Percentiles rank a stretch among this genome's conserved stretches.
Conservation (phyloP, 805 yeast genomes). For the Metschnikowia similis region DNA sequence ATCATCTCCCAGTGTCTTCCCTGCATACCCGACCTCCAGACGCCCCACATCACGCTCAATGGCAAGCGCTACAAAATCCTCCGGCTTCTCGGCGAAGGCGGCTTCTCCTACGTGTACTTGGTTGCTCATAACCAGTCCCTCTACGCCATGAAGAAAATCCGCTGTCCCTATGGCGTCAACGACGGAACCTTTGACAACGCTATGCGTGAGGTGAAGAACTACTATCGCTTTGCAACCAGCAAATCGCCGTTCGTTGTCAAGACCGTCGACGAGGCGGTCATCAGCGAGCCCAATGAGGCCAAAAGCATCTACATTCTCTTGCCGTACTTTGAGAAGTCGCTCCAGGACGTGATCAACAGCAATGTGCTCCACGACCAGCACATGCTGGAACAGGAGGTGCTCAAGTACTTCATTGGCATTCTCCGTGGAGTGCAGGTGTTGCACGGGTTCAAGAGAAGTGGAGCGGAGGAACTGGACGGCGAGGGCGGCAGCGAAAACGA, state of each 20-base stretch:
- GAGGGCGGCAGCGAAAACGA: conserved; percentile 15
- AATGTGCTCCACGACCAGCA: conserved; percentile 51
- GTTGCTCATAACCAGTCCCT: conserved; percentile 45
- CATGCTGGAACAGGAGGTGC: conserved; percentile 60
- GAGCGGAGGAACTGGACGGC: conserved; percentile 8
- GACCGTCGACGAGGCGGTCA: conserved; percentile 65
- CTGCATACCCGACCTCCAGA: conserved; percentile 38
- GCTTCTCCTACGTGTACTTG: conserved; percentile 80
- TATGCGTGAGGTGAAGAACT: conserved; percentile 71
- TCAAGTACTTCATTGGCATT: conserved; percentile 60
- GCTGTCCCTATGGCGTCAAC: conserved; percentile 83
- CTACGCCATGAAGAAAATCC: conserved; percentile 79
- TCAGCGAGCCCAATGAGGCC: conserved; percentile 74
- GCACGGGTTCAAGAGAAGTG: conserved; percentile 54
- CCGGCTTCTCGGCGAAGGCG: conserved; percentile 84
- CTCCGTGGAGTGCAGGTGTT: conserved; percentile 71
- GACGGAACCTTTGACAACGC: conserved; percentile 59
- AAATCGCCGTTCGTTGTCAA: conserved; percentile 61
- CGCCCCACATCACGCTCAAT: conserved; percentile 61
- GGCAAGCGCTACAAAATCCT: conserved; percentile 58
- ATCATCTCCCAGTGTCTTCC: conserved; percentile 34
- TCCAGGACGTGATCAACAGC: conserved; percentile 74
- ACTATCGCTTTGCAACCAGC: conserved; percentile 58
- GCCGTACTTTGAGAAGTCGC: conserved; percentile 68
- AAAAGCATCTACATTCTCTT: conserved; percentile 72